A percentile compares a stretch with the other conserved stretches of the same genome.
These are phyloP conservation scores for Manihot esculenta DNA, from an alignment of 441 rosid species.

Conservation along the genomic window DNA sequence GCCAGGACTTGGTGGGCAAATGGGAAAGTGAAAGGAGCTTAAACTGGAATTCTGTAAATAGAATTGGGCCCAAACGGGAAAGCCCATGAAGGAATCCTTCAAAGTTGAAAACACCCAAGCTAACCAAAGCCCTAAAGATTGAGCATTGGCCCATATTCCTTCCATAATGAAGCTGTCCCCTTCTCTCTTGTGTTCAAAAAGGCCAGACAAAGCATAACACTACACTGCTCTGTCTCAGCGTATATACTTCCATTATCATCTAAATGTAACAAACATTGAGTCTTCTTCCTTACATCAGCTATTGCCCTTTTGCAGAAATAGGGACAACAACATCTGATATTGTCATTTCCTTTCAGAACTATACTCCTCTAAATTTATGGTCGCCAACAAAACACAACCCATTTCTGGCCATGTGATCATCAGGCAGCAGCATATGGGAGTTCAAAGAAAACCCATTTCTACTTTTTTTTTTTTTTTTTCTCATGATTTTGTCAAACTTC, in stretches of 20 bases:
- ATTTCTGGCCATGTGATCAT: conserved; percentile 13
- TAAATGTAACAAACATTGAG: background rate
- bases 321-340: background rate
- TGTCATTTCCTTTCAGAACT: too few species aligned
- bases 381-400: background rate
- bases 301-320: background rate
- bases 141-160: background rate
- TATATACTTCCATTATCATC: background rate
- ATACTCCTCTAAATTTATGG: too few species aligned
- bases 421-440: conserved; percentile 1
- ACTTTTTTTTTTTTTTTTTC: background rate
- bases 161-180: background rate
- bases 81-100: background rate
- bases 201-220: background rate
- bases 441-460: background rate
- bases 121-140: too few species aligned
- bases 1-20: background rate
- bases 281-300: background rate
- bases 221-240: background rate
- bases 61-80: too few species aligned
- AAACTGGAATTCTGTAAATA: too few species aligned
- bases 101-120: too few species aligned
- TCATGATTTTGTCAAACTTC: background rate
- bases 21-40: background rate
- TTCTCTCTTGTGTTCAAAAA: too few species aligned